Evolutionary conservation across 1,284 basidiomycete species (phyloP).

Genomic region (Inonotus obliquus): DNA sequence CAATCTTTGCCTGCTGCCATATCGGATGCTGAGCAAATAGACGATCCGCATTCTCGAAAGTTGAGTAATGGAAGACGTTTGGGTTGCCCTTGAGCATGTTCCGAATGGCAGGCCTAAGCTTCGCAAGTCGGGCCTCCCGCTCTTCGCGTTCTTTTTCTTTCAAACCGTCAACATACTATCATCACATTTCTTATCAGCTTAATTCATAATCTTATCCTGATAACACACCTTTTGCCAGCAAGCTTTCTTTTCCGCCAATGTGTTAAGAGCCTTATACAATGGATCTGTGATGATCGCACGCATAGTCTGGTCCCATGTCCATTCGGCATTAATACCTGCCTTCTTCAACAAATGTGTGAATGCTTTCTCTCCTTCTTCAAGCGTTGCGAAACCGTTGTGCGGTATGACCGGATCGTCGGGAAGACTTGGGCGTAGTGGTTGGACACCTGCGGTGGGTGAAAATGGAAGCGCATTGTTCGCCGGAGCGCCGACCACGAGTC

Average conservation of each 20-base stretch:
- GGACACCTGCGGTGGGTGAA: constrained; percentile 44
- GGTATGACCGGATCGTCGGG: constrained; percentile 84
- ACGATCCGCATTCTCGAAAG: constrained; percentile 81
- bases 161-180: constrained; percentile 66
- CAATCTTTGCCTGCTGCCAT: constrained; percentile 81
- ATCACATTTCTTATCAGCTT: not conserved
- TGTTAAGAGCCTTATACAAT: constrained; percentile 91
- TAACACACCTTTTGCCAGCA: constrained; percentile 82
- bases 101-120: constrained; percentile 76
- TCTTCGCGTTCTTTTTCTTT: constrained; percentile 73
- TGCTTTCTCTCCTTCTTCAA: constrained; percentile 90
- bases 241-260: constrained; percentile 90
- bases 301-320: constrained; percentile 99
- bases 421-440: constrained; percentile 71
- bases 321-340: constrained; percentile 84
- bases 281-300: constrained; percentile 97
- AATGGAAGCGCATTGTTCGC: constrained; percentile 51
- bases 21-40: constrained; percentile 80
- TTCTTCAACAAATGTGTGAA: constrained; percentile 87
- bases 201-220: not conserved
- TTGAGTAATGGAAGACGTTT: constrained; percentile 84
- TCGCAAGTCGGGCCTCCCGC: constrained; percentile 72
- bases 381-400: constrained; percentile 80
- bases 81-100: constrained; percentile 83
- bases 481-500: constrained; percentile 26